These are phyloP conservation scores for Diaporthe citriasiana DNA, from an alignment of 2,329 filamentous ascomycete species.

Conservation along the genomic window DNA sequence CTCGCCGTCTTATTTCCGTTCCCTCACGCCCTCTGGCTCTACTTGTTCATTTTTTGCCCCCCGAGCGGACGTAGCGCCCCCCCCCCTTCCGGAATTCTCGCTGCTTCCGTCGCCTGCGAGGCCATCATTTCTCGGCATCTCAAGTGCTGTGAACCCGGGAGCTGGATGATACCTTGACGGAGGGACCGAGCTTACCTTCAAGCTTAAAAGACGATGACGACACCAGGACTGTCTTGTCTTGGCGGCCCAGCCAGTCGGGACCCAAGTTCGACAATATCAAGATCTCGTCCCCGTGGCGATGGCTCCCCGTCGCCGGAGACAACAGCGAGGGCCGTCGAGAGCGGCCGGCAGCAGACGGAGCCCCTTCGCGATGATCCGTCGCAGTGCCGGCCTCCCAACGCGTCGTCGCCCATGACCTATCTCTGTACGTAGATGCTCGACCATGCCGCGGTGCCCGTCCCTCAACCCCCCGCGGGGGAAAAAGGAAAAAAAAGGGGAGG, in stretches of 20 bases:
- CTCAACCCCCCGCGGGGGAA: too few relatives aligned
- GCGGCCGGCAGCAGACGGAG: background rate
- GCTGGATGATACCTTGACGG: background rate
- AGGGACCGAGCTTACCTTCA: slow-evolving; percentile 8
- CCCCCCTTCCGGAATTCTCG: background rate
- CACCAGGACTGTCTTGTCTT: background rate
- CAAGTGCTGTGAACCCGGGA: background rate
- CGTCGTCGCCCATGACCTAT: slow-evolving; percentile 59
- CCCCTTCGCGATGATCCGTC: background rate
- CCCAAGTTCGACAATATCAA: background rate
- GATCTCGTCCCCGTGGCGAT: background rate
- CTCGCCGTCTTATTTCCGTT: slow-evolving; percentile 20
- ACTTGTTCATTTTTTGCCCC: background rate
- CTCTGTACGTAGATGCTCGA: slow-evolving; percentile 52
- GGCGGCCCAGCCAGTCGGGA: slow-evolving; percentile 24
- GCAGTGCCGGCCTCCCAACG: slow-evolving; percentile 2
- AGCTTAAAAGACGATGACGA: slow-evolving; percentile 18
- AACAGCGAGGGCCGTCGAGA: background rate
- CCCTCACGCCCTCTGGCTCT: background rate
- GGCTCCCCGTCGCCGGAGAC: background rate
- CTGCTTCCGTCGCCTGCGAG: background rate
- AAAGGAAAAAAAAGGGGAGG: too few relatives aligned
- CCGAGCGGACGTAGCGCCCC: background rate
- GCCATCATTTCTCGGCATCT: background rate
- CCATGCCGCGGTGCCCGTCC: background rate